phyloP scores from a whole-genome alignment of 208 protist genomes.

The Perkinsela sp. region DNA sequence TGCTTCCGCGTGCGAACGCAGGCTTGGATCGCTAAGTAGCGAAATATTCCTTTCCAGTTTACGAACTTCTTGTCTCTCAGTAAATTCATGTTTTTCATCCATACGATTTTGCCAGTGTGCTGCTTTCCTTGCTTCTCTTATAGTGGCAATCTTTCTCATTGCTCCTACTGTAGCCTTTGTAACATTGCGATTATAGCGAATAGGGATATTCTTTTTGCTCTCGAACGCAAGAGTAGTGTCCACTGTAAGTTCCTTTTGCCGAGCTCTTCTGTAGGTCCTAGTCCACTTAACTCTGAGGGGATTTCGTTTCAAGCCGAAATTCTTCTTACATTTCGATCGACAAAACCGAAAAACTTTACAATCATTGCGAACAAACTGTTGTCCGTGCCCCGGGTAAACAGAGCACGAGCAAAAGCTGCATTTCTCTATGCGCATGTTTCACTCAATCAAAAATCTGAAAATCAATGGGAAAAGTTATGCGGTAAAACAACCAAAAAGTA shows the following conservation, averaged over 20 bases:
- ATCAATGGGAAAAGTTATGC: too few species aligned
- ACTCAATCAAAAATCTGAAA: too few species aligned
- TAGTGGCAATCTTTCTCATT: conserved; percentile 86
- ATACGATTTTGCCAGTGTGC: conserved; percentile 70
- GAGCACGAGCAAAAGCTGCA: conserved; percentile 86
- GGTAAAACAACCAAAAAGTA: too few species aligned
- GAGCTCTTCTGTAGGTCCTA: conserved; percentile 87
- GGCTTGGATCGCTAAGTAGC: not conserved
- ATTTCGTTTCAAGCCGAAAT: conserved; percentile 97
- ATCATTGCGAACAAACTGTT: conserved; percentile 96
- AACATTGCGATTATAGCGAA: conserved; percentile 95
- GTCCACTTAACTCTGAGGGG: conserved; percentile 96
- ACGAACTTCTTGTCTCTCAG: not conserved
- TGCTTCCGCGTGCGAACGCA: not conserved
- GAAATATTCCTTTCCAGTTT: not conserved
- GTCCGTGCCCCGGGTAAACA: conserved; percentile 95
- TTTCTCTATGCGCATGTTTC: conserved; percentile 91
- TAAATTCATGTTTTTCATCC: conserved; percentile 4
- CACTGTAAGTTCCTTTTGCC: conserved; percentile 88
- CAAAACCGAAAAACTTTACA: conserved; percentile 84
- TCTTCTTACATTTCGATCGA: conserved; percentile 89
- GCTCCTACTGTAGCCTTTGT: conserved; percentile 72
- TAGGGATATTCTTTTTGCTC: conserved; percentile 79
- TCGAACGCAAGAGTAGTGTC: conserved; percentile 97
- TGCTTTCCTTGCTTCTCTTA: conserved; percentile 71